Conservation (phyloP, 2,329 filamentous ascomycete species). For the Fusarium oligoseptatum region DNA sequence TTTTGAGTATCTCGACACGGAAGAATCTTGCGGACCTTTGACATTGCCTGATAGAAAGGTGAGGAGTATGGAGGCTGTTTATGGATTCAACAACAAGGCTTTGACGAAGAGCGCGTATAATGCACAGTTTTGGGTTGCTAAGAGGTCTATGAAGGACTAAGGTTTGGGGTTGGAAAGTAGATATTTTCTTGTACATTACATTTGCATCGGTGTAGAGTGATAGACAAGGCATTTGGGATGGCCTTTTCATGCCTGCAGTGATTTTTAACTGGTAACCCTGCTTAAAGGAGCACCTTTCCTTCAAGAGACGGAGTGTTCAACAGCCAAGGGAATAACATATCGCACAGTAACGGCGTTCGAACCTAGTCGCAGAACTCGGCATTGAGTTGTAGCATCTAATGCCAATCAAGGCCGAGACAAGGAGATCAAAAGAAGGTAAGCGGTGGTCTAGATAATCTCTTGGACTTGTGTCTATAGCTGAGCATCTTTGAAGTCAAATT, state of each 20-base stretch:
- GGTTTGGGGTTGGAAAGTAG: background rate
- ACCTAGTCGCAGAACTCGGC: background rate
- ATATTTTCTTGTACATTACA: background rate
- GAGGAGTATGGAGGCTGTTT: conserved; percentile 62
- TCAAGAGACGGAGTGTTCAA: background rate
- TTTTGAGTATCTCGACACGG: conserved; percentile 63
- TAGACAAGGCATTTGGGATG: background rate
- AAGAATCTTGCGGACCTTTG: conserved; percentile 55
- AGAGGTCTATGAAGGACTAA: conserved; percentile 25
- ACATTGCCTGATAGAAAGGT: conserved; percentile 59
- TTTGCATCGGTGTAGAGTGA: background rate
- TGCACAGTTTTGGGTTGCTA: conserved; percentile 67
- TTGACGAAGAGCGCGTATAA: conserved; percentile 66
- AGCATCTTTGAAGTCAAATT: too few species aligned
- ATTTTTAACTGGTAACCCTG: too few species aligned
- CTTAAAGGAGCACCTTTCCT: too few species aligned
- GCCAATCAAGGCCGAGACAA: too few species aligned
- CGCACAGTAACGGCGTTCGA: background rate
- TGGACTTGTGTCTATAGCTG: too few species aligned
- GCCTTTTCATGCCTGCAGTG: too few species aligned
- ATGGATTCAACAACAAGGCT: conserved; percentile 64
- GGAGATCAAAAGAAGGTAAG: too few species aligned
- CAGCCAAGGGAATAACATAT: background rate
- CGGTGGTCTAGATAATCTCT: too few species aligned
- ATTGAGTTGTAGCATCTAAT: background rate